These are phyloP conservation scores for Aspergillus melleus DNA, from an alignment of 2,329 filamentous ascomycete genomes.

Conservation along the genomic window DNA sequence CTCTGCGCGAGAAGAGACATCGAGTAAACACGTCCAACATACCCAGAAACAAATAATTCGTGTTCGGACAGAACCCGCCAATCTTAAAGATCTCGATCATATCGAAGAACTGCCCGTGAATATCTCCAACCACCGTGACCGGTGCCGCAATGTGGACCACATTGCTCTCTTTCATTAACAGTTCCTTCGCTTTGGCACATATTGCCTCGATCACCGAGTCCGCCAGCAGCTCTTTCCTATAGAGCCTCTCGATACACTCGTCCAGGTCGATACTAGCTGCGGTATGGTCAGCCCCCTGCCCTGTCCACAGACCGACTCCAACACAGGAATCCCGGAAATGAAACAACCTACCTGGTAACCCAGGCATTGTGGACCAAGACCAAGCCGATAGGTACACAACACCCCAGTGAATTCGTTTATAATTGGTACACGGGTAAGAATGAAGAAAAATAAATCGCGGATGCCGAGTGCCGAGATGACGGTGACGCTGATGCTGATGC, in stretches of 20 bases:
- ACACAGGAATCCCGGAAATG: background rate
- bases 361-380: constrained; percentile 40
- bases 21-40: constrained; percentile 18
- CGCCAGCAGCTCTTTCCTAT: constrained; percentile 94
- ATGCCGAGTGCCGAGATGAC: background rate
- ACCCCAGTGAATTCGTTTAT: constrained; percentile 1
- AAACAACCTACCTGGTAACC: constrained; percentile 42
- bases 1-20: too few species aligned
- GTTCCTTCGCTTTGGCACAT: constrained; percentile 98
- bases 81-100: constrained; percentile 99
- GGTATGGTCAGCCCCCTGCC: constrained; percentile 10
- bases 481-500: too few species aligned
- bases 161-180: constrained; percentile 99
- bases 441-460: background rate
- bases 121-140: constrained; percentile 96
- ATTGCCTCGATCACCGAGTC: constrained; percentile 98
- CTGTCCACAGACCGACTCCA: background rate
- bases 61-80: constrained; percentile 94
- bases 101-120: constrained; percentile 98
- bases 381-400: constrained; percentile 2
- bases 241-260: constrained; percentile 95
- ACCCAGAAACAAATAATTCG: constrained; percentile 98
- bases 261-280: constrained; percentile 94
- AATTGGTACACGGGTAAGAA: constrained; percentile 6
- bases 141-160: constrained; percentile 95